A percentile compares a stretch with the other conserved stretches of the same genome.
Evolutionary conservation across 2,329 filamentous ascomycete species (phyloP).

Genomic region (Aspergillus chevalieri): DNA sequence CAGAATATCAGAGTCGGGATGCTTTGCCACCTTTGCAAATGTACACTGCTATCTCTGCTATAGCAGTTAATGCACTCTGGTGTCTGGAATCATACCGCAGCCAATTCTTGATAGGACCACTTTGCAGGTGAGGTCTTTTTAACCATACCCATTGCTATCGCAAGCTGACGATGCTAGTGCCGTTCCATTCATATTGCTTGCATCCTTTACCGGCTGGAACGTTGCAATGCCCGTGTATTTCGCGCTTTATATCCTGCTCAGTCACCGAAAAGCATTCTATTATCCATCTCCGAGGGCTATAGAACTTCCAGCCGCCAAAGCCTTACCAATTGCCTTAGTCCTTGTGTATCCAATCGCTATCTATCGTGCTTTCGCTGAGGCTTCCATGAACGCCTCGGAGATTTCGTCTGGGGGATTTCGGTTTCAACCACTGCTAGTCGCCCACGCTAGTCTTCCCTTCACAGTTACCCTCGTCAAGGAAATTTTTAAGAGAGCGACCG

Average conservation of each 20-base stretch:
- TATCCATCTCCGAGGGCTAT: slow-evolving; percentile 7
- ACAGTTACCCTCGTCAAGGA: background rate
- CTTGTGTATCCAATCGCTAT: slow-evolving; percentile 2
- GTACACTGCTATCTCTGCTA: background rate
- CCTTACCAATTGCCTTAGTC: slow-evolving; percentile 3
- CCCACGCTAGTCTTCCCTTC: slow-evolving; percentile 2
- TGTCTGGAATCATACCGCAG: slow-evolving; percentile 5
- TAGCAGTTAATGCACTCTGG: slow-evolving; percentile 4
- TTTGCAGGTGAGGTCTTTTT: slow-evolving; percentile 1
- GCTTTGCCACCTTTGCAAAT: background rate
- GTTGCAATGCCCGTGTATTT: slow-evolving; percentile 4
- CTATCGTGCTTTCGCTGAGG: background rate
- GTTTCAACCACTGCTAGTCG: background rate
- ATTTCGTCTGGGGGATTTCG: background rate
- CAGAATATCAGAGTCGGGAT: background rate
- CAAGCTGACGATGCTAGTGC: slow-evolving; percentile 1
- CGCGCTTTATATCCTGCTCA: slow-evolving; percentile 4
- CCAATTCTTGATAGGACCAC: background rate
- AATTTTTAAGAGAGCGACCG: background rate
- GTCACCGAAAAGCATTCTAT: slow-evolving; percentile 4
- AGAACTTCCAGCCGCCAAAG: background rate
- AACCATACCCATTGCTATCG: background rate
- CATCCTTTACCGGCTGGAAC: slow-evolving; percentile 1
- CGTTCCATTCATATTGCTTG: slow-evolving; percentile 3
- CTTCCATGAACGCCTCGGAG: background rate